phyloP scores from a whole-genome alignment of 2,329 filamentous ascomycete genomes.

The Mariannaea sp. region DNA sequence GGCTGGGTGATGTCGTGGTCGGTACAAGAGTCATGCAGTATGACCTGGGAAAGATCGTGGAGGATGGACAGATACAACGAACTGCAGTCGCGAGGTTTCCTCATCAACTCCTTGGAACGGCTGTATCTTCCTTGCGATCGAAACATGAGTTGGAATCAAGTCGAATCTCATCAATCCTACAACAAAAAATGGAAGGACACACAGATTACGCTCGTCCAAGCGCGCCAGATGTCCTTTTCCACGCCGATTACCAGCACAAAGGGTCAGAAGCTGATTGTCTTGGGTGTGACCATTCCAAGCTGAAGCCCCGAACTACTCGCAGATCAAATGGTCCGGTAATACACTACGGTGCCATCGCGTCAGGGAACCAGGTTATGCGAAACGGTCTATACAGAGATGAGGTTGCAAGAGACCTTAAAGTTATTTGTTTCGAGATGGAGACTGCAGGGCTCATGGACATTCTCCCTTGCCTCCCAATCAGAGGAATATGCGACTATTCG shows the following conservation, averaged over 20 bases:
- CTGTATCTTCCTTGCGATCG: no score
- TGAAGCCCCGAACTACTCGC: neutral
- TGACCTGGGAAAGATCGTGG: conserved; percentile 30
- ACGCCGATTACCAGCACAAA: no score
- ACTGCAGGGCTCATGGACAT: conserved; percentile 32
- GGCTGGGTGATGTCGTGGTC: conserved; percentile 26
- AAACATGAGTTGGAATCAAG: no score
- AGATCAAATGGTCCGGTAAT: neutral
- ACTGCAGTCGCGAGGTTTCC: no score
- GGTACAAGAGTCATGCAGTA: conserved; percentile 29
- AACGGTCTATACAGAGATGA: conserved; percentile 30
- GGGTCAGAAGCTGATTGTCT: no score
- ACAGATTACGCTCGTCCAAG: no score
- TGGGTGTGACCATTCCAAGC: no score
- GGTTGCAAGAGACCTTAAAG: conserved; percentile 22
- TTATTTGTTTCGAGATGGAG: conserved; percentile 36
- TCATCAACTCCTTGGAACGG: no score
- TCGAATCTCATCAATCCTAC: no score
- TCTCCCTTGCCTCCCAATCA: conserved; percentile 42
- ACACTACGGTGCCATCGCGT: neutral
- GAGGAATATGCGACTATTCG: conserved; percentile 46
- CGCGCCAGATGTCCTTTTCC: no score
- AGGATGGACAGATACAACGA: neutral
- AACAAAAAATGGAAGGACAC: no score
- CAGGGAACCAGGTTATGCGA: neutral